Evolutionary conservation across 805 yeast species (phyloP), one percentile per base, ranked within the genome.

Genomic region (Phaffomyces thermotolerans): DNA sequence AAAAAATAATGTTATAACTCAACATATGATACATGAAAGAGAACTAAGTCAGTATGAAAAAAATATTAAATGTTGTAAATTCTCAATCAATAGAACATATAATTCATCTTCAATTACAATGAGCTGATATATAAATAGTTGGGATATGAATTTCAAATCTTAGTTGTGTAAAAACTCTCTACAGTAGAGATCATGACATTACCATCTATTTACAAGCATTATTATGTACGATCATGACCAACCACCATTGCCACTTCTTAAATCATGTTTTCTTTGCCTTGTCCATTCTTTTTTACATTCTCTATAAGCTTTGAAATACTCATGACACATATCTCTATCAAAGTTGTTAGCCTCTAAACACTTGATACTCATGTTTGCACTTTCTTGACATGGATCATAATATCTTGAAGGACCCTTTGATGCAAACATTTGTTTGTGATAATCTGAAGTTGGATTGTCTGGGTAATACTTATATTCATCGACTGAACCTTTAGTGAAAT

Each of bases 331-430:
- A 42, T 70, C 79, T 68, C 71, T 76, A 69, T 77, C 87, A 69
- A 76, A 81, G 53, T 81, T 73, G 58, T 90, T 86, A 40, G 84
- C 63, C 53, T 87, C 91, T 61, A 91, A 68, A 56, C 99, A 91
- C 51, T 76, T 76, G 51, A 89, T 69, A 36, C 95, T 85, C 79
- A 95, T 91, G 59, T 79, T 81, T 9, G 96, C 74, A 32, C 93
- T 81, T 57, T 89, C 93, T 38, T 81, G 84, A 63, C 99, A 91
- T 0, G 99, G 99, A 59, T 91, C 97, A 57, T 84, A 91, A 62
- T 73, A 93, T 59, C 84, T 78, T 7, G 95, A 81, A 4, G 95
- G 83, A 30, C 76, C 90, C 56, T 91, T 90, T 15, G 76, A 66
- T 1, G 79, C 70, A 70, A 89, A 89, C 45, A 78, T 69, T 49